Evolutionary conservation across 2,329 filamentous ascomycete species (phyloP).

Genomic region (Atkinsonella hypoxylon): DNA sequence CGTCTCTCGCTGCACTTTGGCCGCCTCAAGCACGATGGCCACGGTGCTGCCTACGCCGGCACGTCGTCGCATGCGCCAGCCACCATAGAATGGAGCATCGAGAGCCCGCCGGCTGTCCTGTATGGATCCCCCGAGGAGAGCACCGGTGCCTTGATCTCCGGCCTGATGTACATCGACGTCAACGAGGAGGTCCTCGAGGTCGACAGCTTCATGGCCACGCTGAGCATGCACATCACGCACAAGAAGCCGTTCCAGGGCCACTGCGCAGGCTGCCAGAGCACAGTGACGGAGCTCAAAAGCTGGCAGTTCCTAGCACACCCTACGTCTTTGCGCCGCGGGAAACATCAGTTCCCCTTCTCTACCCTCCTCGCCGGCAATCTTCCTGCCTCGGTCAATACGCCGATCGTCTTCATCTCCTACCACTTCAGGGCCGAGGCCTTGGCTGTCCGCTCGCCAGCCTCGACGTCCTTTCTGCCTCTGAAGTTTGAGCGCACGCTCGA

Average conservation of each 20-base stretch:
- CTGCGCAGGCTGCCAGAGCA: slow-evolving; percentile 64
- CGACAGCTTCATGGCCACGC: slow-evolving; percentile 58
- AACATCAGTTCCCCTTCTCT: slow-evolving; percentile 79
- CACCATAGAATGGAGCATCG: slow-evolving; percentile 49
- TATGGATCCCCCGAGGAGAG: slow-evolving; percentile 65
- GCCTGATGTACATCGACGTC: slow-evolving; percentile 65
- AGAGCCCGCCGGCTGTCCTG: slow-evolving; percentile 79
- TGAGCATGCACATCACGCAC: slow-evolving; percentile 59
- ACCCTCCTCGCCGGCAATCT: slow-evolving; percentile 74
- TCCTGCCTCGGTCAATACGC: slow-evolving; percentile 70
- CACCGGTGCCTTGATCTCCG: slow-evolving; percentile 74
- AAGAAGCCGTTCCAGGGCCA: slow-evolving; percentile 73
- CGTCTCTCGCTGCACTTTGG: slow-evolving; percentile 29
- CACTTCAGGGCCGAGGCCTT: slow-evolving; percentile 58
- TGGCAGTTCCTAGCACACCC: slow-evolving; percentile 64
- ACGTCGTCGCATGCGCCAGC: slow-evolving; percentile 24
- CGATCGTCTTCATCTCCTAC: slow-evolving; percentile 65
- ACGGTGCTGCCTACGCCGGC: slow-evolving; percentile 11
- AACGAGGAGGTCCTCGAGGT: slow-evolving; percentile 55
- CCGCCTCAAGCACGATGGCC: slow-evolving; percentile 7
- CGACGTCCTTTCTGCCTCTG: slow-evolving; percentile 27
- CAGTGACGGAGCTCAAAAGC: slow-evolving; percentile 60
- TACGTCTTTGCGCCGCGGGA: slow-evolving; percentile 37
- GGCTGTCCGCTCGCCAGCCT: slow-evolving; percentile 42
- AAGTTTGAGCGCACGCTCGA: slow-evolving; percentile 56